Percentiles rank a stretch among this genome's conserved stretches.
phyloP scores from a whole-genome alignment of 1,284 basidiomycete genomes.

The Hypsizygus ulmarius region DNA sequence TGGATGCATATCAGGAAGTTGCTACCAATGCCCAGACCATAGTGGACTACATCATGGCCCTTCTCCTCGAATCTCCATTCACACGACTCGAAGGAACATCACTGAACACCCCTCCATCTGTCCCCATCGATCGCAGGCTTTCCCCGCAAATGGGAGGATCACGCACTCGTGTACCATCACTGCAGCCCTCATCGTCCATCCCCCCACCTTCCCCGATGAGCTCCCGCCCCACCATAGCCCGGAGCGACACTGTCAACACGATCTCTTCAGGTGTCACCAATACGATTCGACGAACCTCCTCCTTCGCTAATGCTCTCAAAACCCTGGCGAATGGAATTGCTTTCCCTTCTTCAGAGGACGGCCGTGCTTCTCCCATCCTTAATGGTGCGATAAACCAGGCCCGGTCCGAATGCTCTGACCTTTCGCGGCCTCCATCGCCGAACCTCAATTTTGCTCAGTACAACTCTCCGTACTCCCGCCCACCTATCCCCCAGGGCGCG shows the following conservation, averaged over 20 bases:
- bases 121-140: slow-evolving; percentile 33
- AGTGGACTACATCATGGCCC: slow-evolving; percentile 89
- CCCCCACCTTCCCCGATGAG: slow-evolving; percentile 34
- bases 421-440: slow-evolving; percentile 72
- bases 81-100: slow-evolving; percentile 67
- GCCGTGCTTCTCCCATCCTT: slow-evolving; percentile 45
- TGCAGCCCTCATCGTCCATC: slow-evolving; percentile 42
- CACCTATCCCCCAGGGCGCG: slow-evolving; percentile 38
- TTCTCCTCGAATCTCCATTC: slow-evolving; percentile 88
- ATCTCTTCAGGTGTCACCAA: slow-evolving; percentile 58
- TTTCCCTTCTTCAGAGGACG: slow-evolving; percentile 60
- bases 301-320: slow-evolving; percentile 82
- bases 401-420: slow-evolving; percentile 36
- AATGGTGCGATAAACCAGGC: slow-evolving; percentile 21
- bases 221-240: slow-evolving; percentile 45
- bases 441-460: slow-evolving; percentile 75
- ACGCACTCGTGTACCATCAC: slow-evolving; percentile 53
- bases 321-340: slow-evolving; percentile 70
- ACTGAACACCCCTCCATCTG: slow-evolving; percentile 50
- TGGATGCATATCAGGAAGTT: slow-evolving; percentile 92
- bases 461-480: slow-evolving; percentile 67
- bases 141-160: slow-evolving; percentile 30
- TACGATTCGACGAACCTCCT: slow-evolving; percentile 77
- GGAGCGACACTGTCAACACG: slow-evolving; percentile 63
- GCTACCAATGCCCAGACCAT: slow-evolving; percentile 88